Conservation (phyloP, 345 rosid genomes). For the Excoecaria cochinchinensis region DNA sequence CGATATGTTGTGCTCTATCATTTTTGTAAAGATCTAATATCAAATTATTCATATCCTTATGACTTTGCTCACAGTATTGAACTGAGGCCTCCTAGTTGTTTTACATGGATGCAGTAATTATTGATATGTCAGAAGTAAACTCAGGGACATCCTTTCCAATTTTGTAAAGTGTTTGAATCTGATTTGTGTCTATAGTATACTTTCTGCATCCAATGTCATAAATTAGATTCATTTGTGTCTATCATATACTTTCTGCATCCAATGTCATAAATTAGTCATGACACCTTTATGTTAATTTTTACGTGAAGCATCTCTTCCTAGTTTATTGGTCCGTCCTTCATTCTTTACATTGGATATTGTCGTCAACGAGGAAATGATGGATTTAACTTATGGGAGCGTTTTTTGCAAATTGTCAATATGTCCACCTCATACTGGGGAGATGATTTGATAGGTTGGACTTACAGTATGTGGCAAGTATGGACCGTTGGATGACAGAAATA, state of each 20-base stretch:
- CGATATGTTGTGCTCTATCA: too few relatives aligned
- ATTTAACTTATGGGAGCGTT: background rate
- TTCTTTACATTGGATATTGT: background rate
- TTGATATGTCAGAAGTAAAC: too few relatives aligned
- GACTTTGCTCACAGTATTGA: background rate
- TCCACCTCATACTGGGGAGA: background rate
- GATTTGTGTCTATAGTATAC: background rate
- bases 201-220: background rate
- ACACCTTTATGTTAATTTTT: background rate
- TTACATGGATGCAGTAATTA: too few relatives aligned
- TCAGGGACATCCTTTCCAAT: background rate
- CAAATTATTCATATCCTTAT: background rate
- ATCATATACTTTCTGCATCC: too few relatives aligned
- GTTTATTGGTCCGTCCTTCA: background rate
- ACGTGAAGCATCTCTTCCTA: background rate
- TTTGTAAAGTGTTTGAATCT: background rate
- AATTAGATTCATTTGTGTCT: background rate
- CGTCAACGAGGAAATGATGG: background rate
- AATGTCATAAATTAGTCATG: background rate
- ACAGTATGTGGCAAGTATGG: too few relatives aligned
- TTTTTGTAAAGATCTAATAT: too few relatives aligned
- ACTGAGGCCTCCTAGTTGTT: background rate
- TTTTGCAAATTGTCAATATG: background rate
- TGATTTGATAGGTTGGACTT: too few relatives aligned
- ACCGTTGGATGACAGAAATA: too few relatives aligned